Evolutionary conservation across 495 filamentous ascomycete species (phyloP), one percentile per base, ranked within the genome.

Genomic region (Parathielavia appendiculata): DNA sequence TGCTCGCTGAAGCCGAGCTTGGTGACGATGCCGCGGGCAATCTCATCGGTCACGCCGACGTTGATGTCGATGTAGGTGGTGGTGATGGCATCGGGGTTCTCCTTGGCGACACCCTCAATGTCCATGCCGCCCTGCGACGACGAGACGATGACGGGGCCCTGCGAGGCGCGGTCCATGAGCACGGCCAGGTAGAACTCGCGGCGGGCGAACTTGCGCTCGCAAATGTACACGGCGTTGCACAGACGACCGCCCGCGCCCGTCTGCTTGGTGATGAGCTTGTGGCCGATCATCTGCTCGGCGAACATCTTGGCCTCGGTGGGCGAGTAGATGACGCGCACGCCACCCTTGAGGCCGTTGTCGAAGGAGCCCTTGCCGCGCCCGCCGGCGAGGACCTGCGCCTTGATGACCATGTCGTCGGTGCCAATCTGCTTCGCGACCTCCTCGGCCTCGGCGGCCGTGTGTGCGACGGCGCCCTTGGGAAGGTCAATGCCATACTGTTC

Each of bases 181-280:
- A 98, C 83, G 65, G 93, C 93, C 19, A 98, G 86, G 79, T 98
- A 98, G 83, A 97, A 98, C 78, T 98, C 93, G 68, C 95, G 86
- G 59, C 93, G 91, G 65, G 93, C 93, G 67, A 97, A 98, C 81
- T 98, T 98, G 81, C 93, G 91, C 82, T 98, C 93, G 77, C 91
- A 93, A 73, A 98, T 97, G 79, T 93, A 97, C 66, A 98, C 93
- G 55, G 90, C 79, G 75, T 91, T 96, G 80, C 93, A 98, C 69
- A 91, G 81, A 71, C 92, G 90, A 70, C 93, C 93, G 60, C 72
- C 78, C 58, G 91, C 88, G 69, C 93, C 93, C 53, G 95, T 98
- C 80, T 98, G 93, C 83, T 98, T 98, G 73, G 93, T 98, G 75
- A 98, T 86, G 76, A 98, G 91, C 77, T 96, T 96, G 75, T 98